These are phyloP conservation scores for Beauveria rudraprayagi DNA, from an alignment of 2,329 filamentous ascomycete genomes.

Conservation along the genomic window DNA sequence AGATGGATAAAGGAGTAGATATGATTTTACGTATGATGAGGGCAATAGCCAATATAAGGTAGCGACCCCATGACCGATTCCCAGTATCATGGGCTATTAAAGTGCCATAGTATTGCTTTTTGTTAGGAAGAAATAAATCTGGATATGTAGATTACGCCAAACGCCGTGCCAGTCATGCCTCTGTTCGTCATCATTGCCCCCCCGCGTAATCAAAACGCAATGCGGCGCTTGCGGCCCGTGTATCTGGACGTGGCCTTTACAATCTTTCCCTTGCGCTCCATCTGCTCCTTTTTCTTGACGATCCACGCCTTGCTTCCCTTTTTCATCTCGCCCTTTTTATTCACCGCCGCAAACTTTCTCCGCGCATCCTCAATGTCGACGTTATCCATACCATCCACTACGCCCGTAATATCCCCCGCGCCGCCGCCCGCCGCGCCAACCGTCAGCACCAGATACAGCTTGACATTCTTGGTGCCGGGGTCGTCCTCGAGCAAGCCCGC, in stretches of 20 bases:
- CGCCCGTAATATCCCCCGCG: constrained; percentile 74
- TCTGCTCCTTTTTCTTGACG: constrained; percentile 79
- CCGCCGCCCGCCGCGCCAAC: constrained; percentile 55
- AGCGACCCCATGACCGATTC: neutral
- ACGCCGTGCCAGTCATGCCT: constrained; percentile 16
- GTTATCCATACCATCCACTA: constrained; percentile 80
- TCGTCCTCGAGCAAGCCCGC: constrained; percentile 94
- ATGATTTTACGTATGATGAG: constrained; percentile 12
- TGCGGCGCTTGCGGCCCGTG: constrained; percentile 78
- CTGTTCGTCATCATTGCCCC: constrained; percentile 2
- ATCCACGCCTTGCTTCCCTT: constrained; percentile 87
- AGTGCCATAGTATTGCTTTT: constrained; percentile 6
- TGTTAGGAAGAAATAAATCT: neutral
- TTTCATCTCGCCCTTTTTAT: constrained; percentile 42
- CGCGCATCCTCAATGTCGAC: constrained; percentile 73
- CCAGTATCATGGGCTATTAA: neutral
- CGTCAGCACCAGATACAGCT: constrained; percentile 91
- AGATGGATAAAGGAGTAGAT: constrained; percentile 24
- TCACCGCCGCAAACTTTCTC: constrained; percentile 39
- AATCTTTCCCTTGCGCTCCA: constrained; percentile 89
- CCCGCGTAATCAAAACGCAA: constrained; percentile 53
- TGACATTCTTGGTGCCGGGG: constrained; percentile 90
- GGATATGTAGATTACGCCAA: constrained; percentile 11
- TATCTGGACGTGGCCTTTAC: constrained; percentile 91
- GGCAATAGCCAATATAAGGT: constrained; percentile 5